phyloP scores from a whole-genome alignment of 257 asterid species.

The Petunia secreta region DNA sequence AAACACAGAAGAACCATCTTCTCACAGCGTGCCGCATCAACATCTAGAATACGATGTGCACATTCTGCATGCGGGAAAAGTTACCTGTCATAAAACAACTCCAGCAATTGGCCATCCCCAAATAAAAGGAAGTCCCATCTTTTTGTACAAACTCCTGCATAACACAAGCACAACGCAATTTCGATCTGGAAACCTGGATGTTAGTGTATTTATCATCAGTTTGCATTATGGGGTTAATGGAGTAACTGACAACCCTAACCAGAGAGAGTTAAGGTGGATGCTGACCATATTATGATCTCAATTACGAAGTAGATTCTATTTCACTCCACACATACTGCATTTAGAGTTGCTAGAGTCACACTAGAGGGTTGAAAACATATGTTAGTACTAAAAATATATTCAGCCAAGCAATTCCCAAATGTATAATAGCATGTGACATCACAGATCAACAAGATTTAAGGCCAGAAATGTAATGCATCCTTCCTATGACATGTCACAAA shows the following conservation, averaged over 20 bases:
- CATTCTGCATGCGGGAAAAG: constrained; percentile 17
- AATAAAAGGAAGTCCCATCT: constrained; percentile 22
- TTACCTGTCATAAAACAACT: constrained; percentile 31
- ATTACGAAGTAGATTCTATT: constrained; percentile 26
- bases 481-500: constrained; percentile 23
- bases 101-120: constrained; percentile 25
- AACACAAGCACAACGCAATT: constrained; percentile 30
- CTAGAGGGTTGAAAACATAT: neutral
- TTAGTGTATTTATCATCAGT: constrained; percentile 23
- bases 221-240: constrained; percentile 21
- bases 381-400: neutral
- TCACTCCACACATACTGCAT: neutral
- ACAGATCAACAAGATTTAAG: constrained; percentile 24
- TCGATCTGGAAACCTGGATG: constrained; percentile 39
- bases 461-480: constrained; percentile 25
- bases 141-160: constrained; percentile 43
- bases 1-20: constrained; percentile 1
- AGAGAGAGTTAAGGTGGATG: constrained; percentile 26
- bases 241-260: constrained; percentile 24
- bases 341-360: constrained; percentile 14
- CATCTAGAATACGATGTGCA: neutral
- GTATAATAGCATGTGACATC: constrained; percentile 24
- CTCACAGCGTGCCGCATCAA: neutral
- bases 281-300: constrained; percentile 14
- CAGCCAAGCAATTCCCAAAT: neutral